phyloP scores from a whole-genome alignment of 441 rosid genomes.

The Adansonia gregorii region DNA sequence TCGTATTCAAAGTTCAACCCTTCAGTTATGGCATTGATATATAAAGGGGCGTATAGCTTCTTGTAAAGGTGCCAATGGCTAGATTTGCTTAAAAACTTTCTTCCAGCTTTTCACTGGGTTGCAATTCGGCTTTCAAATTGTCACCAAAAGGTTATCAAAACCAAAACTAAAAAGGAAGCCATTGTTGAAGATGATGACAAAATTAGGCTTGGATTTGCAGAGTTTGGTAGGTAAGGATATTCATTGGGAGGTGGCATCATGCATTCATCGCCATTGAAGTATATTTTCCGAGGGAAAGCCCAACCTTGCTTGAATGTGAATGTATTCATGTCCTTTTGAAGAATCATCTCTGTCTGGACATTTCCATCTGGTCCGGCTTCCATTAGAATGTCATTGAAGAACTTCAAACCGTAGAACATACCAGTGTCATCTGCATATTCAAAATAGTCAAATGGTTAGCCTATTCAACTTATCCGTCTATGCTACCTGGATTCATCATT shows the following conservation, averaged over 20 bases:
- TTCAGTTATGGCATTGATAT: too few species aligned
- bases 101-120: neutral
- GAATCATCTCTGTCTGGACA: conserved; percentile 55
- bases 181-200: neutral
- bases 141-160: conserved; percentile 28
- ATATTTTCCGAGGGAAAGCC: conserved; percentile 58
- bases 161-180: conserved; percentile 24
- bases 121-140: conserved; percentile 18
- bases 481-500: neutral
- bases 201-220: conserved; percentile 12
- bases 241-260: conserved; percentile 23
- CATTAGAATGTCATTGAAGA: conserved; percentile 46
- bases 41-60: too few species aligned
- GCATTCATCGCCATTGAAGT: conserved; percentile 53
- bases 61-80: neutral
- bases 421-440: conserved; percentile 57
- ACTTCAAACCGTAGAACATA: conserved; percentile 62
- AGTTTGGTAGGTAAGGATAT: conserved; percentile 29
- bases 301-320: conserved; percentile 60
- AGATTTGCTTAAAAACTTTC: neutral
- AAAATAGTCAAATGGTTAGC: neutral
- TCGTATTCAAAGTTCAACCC: too few species aligned
- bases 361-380: conserved; percentile 58
- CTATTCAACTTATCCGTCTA: neutral
- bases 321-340: conserved; percentile 45